phyloP scores from a whole-genome alignment of 2,329 filamentous ascomycete genomes.

The Apiospora hydei region DNA sequence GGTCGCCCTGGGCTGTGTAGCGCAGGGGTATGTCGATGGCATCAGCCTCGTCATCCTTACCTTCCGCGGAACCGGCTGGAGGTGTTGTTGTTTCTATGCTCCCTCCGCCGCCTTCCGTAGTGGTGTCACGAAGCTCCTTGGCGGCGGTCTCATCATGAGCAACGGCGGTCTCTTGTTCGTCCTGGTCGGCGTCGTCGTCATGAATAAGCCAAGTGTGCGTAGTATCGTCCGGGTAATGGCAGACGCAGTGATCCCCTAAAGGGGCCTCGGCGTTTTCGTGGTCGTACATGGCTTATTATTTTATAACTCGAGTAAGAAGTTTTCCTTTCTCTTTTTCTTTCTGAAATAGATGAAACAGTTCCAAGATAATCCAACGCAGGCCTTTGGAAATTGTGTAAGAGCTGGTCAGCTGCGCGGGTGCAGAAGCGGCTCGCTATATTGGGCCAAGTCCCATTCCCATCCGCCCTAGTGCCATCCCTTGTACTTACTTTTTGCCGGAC shows the following conservation, averaged over 20 bases:
- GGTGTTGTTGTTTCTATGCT: not conserved
- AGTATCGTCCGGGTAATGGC: constrained; percentile 5
- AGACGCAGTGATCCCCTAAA: not conserved
- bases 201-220: not conserved
- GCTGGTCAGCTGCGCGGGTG: not conserved
- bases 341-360: too few species aligned
- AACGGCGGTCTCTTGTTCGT: not conserved
- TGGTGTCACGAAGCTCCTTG: not conserved
- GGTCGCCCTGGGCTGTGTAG: not conserved
- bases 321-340: not conserved
- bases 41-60: not conserved
- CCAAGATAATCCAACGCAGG: not conserved
- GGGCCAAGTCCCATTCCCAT: not conserved
- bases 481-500: not conserved
- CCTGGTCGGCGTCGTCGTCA: not conserved
- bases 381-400: not conserved
- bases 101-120: not conserved
- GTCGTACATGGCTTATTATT: not conserved
- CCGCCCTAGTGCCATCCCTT: not conserved
- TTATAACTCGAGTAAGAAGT: not conserved
- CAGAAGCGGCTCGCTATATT: not conserved
- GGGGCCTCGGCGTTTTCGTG: not conserved
- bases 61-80: not conserved
- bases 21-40: not conserved
- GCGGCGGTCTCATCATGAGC: too few species aligned